These are phyloP conservation scores for Paracamarosporium sp. DNA, from an alignment of 2,329 filamentous ascomycete species.

Conservation along the genomic window DNA sequence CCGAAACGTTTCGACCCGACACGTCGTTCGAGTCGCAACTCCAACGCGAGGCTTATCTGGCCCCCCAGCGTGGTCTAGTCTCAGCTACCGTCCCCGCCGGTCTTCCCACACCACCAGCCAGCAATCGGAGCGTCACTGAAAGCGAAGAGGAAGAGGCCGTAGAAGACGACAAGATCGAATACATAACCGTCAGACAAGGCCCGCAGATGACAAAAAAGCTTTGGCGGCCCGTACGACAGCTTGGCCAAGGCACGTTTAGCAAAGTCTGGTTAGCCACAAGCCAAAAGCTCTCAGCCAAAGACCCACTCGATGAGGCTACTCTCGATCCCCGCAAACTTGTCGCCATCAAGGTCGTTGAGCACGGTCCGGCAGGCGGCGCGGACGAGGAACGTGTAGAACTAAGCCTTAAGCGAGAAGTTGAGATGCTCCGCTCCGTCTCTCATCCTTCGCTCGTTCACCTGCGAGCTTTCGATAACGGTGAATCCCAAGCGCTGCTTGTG, in stretches of 20 bases:
- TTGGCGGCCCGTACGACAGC: conserved; percentile 79
- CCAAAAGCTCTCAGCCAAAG: conserved; percentile 60
- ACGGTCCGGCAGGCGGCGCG: conserved; percentile 90
- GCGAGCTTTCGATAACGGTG: conserved; percentile 88
- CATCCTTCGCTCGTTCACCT: conserved; percentile 92
- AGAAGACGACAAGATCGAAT: conserved; percentile 51
- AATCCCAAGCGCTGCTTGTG: conserved; percentile 81
- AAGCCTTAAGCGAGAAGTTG: conserved; percentile 90
- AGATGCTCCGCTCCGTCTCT: conserved; percentile 86
- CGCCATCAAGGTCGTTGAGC: conserved; percentile 93
- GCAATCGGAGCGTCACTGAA: conserved; percentile 63
- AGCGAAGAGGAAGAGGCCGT: conserved; percentile 57
- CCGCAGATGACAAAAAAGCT: conserved; percentile 76
- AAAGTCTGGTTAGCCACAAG: conserved; percentile 91
- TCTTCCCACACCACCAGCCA: conserved; percentile 79
- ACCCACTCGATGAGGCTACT: conserved; percentile 53
- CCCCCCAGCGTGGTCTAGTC: conserved; percentile 76
- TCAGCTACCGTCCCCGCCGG: conserved; percentile 53
- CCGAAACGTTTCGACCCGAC: conserved; percentile 54
- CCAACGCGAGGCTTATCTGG: conserved; percentile 82
- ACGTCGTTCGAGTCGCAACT: conserved; percentile 61
- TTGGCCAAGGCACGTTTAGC: conserved; percentile 95
- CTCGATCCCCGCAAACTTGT: conserved; percentile 81
- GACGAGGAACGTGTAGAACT: conserved; percentile 93
- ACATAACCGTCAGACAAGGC: conserved; percentile 55